Conservation (phyloP, 768 basidiomycete genomes). For the Tulasnella calospora region DNA sequence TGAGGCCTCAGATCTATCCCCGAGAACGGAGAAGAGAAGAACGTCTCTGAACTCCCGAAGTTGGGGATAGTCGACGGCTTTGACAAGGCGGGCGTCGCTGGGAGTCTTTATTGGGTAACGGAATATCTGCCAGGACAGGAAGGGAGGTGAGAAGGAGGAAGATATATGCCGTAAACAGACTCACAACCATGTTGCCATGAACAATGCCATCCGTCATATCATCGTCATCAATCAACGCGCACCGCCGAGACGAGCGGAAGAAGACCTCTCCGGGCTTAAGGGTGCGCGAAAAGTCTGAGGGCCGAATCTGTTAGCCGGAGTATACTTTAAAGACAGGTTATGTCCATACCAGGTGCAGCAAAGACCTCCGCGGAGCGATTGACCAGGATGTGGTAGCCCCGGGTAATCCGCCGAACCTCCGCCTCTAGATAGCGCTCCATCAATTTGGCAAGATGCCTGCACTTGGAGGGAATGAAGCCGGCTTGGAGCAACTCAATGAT, state of each 20-base stretch:
- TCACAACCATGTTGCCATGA: neutral
- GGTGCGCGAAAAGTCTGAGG: slow-evolving; percentile 58
- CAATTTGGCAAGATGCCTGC: slow-evolving; percentile 33
- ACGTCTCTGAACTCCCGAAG: slow-evolving; percentile 22
- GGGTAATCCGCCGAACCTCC: slow-evolving; percentile 49
- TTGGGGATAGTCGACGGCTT: slow-evolving; percentile 20
- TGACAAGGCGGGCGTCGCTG: slow-evolving; percentile 5
- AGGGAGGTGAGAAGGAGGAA: neutral
- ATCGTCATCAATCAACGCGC: neutral
- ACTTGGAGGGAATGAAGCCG: slow-evolving; percentile 52
- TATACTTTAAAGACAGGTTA: neutral
- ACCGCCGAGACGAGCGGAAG: slow-evolving; percentile 43
- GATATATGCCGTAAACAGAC: neutral
- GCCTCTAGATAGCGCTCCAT: slow-evolving; percentile 32
- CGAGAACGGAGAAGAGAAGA: slow-evolving; percentile 36
- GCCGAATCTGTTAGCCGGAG: neutral
- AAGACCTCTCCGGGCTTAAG: slow-evolving; percentile 60
- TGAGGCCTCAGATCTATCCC: slow-evolving; percentile 51
- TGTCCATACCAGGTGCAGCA: slow-evolving; percentile 56
- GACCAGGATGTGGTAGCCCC: slow-evolving; percentile 54
- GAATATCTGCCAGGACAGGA: slow-evolving; percentile 7
- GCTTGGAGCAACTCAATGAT: slow-evolving; percentile 57
- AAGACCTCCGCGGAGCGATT: slow-evolving; percentile 52
- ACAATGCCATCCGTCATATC: neutral
- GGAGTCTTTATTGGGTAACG: slow-evolving; percentile 17